Evolutionary conservation across 345 rosid species (phyloP).

Genomic region (Salix udensis): DNA sequence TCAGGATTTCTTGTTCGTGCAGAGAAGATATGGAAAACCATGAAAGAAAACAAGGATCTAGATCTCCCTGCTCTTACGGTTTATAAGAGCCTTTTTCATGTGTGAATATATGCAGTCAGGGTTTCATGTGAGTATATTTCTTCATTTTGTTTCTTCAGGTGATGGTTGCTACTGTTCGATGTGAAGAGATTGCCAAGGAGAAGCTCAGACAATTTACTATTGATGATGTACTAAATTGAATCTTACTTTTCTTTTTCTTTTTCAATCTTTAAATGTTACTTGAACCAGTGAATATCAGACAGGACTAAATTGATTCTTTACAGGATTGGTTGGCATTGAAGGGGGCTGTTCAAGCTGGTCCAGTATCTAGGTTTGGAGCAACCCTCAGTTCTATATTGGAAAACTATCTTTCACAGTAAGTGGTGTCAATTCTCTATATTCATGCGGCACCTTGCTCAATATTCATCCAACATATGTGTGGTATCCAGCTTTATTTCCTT

Average conservation of each 20-base stretch:
- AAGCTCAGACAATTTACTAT: no score
- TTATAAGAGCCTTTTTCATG: neutral
- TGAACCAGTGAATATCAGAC: neutral
- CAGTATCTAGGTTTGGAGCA: constrained; percentile 31
- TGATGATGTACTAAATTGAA: constrained; percentile 15
- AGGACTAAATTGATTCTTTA: neutral
- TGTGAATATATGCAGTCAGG: neutral
- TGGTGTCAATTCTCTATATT: neutral
- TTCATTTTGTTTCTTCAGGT: constrained; percentile 21
- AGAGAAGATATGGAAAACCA: constrained; percentile 16
- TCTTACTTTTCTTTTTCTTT: neutral
- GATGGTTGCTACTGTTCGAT: constrained; percentile 36
- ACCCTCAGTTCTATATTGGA: constrained; percentile 27
- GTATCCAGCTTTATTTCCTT: no score
- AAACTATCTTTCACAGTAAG: constrained; percentile 28
- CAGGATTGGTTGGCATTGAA: constrained; percentile 33
- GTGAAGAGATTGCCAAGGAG: constrained; percentile 21
- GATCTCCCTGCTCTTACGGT: constrained; percentile 38
- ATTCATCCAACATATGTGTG: neutral
- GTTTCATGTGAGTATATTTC: neutral
- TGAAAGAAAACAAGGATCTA: constrained; percentile 34
- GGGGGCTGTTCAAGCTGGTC: constrained; percentile 29
- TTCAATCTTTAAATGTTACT: neutral
- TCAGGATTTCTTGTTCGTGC: constrained; percentile 3
- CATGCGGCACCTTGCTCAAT: neutral